Base-by-base conservation (phyloP, 2,329 filamentous ascomycete genomes). In the Zarea fungicola region DNA sequence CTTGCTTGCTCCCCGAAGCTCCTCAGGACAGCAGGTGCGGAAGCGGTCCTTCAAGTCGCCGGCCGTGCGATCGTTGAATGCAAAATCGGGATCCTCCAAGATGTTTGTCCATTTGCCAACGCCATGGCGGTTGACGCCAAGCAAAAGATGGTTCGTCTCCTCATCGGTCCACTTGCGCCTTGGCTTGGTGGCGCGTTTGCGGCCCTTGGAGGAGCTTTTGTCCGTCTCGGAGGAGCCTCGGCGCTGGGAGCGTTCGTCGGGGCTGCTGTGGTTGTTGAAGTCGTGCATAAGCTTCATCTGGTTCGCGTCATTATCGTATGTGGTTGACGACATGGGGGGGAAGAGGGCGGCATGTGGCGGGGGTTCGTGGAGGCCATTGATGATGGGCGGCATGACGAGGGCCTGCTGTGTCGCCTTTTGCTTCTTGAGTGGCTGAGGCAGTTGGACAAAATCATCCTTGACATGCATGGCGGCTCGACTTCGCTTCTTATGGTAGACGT, bases 91-190 rank as follows among this genome's bases (percentile, higher is more conserved):
- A 52, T 85, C 82, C 42, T 82, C 78, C 21, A 84, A 65, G 26
- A 85, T 85, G 49, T 71, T 77, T 8, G 78, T 83, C 81, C 81
- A 85, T 56, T 78, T 81, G 31, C 81, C 82, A 8, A 85, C 76
- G 1, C 82, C 82, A 57, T 85, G 75, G 26, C 78, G 76, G 56
- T 75, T 75, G 23, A 84, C 81, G 0, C 81, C 81, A 3, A 82
- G 65, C 13, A 85, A 62, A 8, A 85, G 67, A 54, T 82, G 73
- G 43, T 78, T 81, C 2, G 81, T 85, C 61, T 85, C 81, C 50
- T 81, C 75, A 52, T 84, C 79, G 0, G 79, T 78, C 81, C 81
- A 85, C 56, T 82, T 83, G 45, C 76, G 72, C 51, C 81, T 71
- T 2, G 78, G 74, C 56, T 81, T 83, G 6, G 75, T 73, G 10